Base-by-base conservation (phyloP, 1,139 yeast genomes). In the Ogataea hybrid region DNA sequence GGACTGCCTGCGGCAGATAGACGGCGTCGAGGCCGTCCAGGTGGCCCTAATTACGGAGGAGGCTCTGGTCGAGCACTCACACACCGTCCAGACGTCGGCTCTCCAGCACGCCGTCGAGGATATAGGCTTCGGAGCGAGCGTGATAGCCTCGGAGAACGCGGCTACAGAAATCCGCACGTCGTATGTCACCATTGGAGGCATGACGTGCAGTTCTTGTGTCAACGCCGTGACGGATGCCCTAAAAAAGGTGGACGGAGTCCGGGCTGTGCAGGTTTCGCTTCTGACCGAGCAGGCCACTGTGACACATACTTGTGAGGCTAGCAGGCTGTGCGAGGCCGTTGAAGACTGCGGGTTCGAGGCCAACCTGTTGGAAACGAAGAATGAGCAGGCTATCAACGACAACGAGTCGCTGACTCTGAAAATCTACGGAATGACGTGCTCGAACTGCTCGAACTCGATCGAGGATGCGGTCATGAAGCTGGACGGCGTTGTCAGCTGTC, bases 171-270 rank as follows among this genome's bases (percentile, higher is more conserved):
- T 22, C n/a, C 6, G 44, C 6, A 45, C 38, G 1, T 44, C 58
- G 4, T 25, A 39, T 6, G 23, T 54, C 6, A 49, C 48, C 6
- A 32, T 59, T 49, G 48, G 62, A 47, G 96, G 96, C 4, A 89
- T 89, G 96, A 87, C 96, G 8, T 89, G 96, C 58, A 84, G 90
- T 2, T 76, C 94, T 0, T 89, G 96, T 60, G 77, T 81, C 4
- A 71, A 79, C 2, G 67, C 90, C 1, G 77, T 89, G 28, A 77
- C 82, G 1, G 62, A 64, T 17, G 78, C 81, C 2, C 62, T 87
- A 21, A 69, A 70, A 41, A 53, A 58, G 0, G 37, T 75, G 6
- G 61, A 62, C 0, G 88, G 86, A 2, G 79, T 80, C 3, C 25
- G 35, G 4, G 56, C 58, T 14, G 89, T 71, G 0, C 67, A 75